Base-by-base conservation (phyloP, 345 rosid genomes). In the Trapa incisa region DNA sequence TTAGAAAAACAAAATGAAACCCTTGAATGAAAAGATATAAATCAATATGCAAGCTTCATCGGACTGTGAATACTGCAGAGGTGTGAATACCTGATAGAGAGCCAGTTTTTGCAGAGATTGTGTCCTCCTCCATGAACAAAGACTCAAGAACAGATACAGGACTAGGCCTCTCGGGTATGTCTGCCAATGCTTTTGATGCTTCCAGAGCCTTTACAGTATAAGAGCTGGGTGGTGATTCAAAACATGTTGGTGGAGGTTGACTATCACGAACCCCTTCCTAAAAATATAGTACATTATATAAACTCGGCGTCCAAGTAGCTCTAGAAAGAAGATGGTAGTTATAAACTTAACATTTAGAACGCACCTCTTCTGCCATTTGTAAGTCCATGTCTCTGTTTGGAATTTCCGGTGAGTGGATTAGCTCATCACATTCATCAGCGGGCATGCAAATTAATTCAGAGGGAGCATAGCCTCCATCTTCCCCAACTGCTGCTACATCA, bases 81-180 rank as follows among this genome's bases (percentile, higher is more conserved):
- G 37, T 38, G 62, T 56, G 73, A 79, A 63, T 87, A 92, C 98
- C 94, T 65, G 78, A 77, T 69, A 68, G 81, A 61, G 74, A 73
- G 80, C 80, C 75, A 65, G 80, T 80, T 70, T 78, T 82, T 65
- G 82, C 77, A 71, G 96, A 91, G 79, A 88, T 88, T 42, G 72
- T 66, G 61, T 87, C 97, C 74, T 90, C 96, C 76, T 88, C 99
- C 10, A 71, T 65, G 66, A 82, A 90, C 67, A 80, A 37, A 37
- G 88, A 87, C 79, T 94, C 99, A 71, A 90, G 92, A 67, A 94
- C 99, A 76, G 97, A 94, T 68, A 91, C 81, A 47, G 97, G 99
- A 80, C 96, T 93, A 72, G 82, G 83, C 47, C 86, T 83, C 54
- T 84, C 97, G 6, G 71, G 74, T 7, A 81, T 70, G 17, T 87